Percentiles rank a stretch among this genome's conserved stretches.
These are phyloP conservation scores for Fragaria ananassa DNA, from an alignment of 306 rosid species.

Conservation along the genomic window DNA sequence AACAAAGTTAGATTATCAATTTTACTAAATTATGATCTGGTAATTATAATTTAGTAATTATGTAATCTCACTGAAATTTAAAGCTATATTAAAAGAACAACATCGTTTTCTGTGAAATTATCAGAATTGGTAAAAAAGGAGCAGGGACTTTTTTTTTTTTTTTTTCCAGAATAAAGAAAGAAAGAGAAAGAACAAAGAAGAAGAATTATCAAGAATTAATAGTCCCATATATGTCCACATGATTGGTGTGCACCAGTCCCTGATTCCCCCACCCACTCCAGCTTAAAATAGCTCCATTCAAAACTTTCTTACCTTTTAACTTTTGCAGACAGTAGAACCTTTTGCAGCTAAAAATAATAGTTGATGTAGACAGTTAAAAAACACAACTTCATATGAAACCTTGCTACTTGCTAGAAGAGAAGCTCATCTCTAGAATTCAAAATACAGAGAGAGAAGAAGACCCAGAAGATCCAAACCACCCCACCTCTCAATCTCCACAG, in stretches of 20 bases:
- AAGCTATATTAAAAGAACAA: not conserved
- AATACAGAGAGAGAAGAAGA: constrained; percentile 12
- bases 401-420: not conserved
- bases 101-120: not conserved
- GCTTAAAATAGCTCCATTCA: constrained; percentile 7
- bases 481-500: not conserved
- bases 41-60: too few relatives aligned
- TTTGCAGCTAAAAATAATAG: not conserved
- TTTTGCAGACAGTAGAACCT: constrained; percentile 1
- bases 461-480: constrained; percentile 26
- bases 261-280: constrained; percentile 2
- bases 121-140: not conserved
- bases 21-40: too few relatives aligned
- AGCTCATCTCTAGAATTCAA: not conserved
- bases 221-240: constrained; percentile 17
- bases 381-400: constrained; percentile 4
- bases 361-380: constrained; percentile 16
- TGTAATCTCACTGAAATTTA: too few relatives aligned
- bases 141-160: not conserved
- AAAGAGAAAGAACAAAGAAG: not conserved
- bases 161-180: not conserved
- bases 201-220: not conserved
- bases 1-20: too few relatives aligned
- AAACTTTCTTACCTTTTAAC: constrained; percentile 6
- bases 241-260: constrained; percentile 32